Evolutionary conservation across 1,139 yeast species (phyloP).

Genomic region (Candida dubliniensis): DNA sequence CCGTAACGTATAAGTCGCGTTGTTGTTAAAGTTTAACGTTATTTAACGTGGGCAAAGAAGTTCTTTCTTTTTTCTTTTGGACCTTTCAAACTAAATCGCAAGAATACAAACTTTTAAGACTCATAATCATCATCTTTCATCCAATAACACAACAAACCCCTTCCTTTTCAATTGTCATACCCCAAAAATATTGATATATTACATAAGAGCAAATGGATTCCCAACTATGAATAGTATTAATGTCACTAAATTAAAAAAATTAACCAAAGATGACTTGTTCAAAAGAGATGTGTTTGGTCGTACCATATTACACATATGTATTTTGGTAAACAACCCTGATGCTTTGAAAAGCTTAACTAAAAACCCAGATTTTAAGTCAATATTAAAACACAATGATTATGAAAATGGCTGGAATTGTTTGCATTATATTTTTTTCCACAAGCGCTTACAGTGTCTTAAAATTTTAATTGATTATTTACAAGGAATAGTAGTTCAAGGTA

Average conservation of each 20-base stretch:
- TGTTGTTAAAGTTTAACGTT: background rate
- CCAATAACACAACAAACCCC: no score
- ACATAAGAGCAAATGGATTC: background rate
- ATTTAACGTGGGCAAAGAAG: background rate
- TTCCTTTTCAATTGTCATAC: no score
- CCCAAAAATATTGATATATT: no score
- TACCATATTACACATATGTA: slow-evolving; percentile 59
- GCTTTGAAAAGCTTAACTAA: slow-evolving; percentile 48
- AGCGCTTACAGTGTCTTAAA: slow-evolving; percentile 58
- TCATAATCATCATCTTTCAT: no score
- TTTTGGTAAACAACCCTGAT: slow-evolving; percentile 51
- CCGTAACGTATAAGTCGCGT: background rate
- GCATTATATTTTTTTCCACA: slow-evolving; percentile 65
- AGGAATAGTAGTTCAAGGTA: slow-evolving; percentile 17
- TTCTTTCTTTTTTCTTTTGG: background rate
- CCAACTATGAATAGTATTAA: slow-evolving; percentile 15
- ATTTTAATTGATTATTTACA: slow-evolving; percentile 42
- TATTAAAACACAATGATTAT: slow-evolving; percentile 52
- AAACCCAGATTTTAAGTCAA: slow-evolving; percentile 37
- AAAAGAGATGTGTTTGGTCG: slow-evolving; percentile 76
- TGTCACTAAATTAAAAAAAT: slow-evolving; percentile 18
- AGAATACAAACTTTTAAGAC: no score
- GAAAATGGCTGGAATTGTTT: slow-evolving; percentile 87
- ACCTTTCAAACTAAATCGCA: no score
- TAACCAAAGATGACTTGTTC: slow-evolving; percentile 43